Evolutionary conservation across 202 grass and related monocot species (phyloP).

Genomic region (Carex sylvatica): DNA sequence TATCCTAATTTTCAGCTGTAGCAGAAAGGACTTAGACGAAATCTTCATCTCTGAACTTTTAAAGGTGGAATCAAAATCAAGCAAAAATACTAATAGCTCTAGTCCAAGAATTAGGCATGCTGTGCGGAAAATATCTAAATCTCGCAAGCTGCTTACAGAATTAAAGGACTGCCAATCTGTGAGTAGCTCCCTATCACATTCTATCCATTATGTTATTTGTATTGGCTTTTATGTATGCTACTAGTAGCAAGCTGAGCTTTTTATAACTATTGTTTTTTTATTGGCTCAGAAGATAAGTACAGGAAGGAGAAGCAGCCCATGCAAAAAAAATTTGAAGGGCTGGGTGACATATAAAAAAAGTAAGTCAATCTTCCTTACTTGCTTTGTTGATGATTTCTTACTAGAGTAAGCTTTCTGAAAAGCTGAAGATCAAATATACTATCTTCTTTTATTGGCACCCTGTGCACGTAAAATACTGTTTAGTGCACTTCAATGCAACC

Average conservation of each 20-base stretch:
- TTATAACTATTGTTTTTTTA: background rate
- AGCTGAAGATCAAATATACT: background rate
- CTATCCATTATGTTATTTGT: background rate
- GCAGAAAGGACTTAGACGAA: background rate
- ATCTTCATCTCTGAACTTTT: background rate
- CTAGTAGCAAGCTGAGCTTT: background rate
- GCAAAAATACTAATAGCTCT: background rate
- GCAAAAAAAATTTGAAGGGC: background rate
- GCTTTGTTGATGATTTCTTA: background rate
- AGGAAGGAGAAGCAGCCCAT: background rate
- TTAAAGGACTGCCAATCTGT: constrained; percentile 7
- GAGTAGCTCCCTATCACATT: background rate
- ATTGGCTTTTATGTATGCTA: background rate
- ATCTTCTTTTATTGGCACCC: background rate
- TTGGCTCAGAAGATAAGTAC: background rate
- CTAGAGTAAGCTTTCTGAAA: background rate
- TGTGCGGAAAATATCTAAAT: background rate
- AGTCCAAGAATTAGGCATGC: constrained; percentile 3
- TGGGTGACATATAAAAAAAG: background rate
- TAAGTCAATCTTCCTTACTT: background rate
- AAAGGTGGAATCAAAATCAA: background rate
- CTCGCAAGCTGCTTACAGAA: constrained; percentile 4
- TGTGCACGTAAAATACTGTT: background rate
- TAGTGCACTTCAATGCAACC: background rate
- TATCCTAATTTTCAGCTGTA: background rate